Conservation (phyloP, 345 rosid species). For the Microcos paniculata region DNA sequence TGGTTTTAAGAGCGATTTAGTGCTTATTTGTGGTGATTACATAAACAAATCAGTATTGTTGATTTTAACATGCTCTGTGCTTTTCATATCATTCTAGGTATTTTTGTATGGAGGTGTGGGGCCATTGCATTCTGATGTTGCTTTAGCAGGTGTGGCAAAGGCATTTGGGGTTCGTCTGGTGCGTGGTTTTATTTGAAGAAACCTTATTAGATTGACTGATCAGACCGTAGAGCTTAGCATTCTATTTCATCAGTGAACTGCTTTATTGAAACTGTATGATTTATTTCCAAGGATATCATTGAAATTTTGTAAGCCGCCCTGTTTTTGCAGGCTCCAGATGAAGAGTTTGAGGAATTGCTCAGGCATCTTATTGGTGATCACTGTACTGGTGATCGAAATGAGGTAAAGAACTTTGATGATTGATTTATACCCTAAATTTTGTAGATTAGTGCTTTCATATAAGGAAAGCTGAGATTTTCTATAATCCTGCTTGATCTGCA, state of each 20-base stretch:
- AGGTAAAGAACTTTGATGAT: constrained; percentile 48
- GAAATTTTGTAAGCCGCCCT: neutral
- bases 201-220: neutral
- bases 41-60: neutral
- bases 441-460: neutral
- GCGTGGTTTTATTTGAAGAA: constrained; percentile 25
- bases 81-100: constrained; percentile 47
- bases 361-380: constrained; percentile 76
- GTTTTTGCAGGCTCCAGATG: constrained; percentile 84
- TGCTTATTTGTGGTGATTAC: constrained; percentile 11
- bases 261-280: neutral
- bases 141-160: constrained; percentile 91
- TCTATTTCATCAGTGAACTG: constrained; percentile 4
- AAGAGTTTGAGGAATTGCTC: constrained; percentile 95
- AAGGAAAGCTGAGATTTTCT: neutral
- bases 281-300: neutral
- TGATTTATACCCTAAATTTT: neutral
- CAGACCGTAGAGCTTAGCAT: neutral
- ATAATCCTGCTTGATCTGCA: neutral
- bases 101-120: constrained; percentile 92
- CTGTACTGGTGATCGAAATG: constrained; percentile 84
- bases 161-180: constrained; percentile 99
- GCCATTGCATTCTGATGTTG: constrained; percentile 92
- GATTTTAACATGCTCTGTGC: neutral
- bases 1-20: neutral